Percentiles rank a stretch among this genome's conserved stretches.
Conservation (phyloP, 1,139 yeast species). For the Pneumocystis canis region DNA sequence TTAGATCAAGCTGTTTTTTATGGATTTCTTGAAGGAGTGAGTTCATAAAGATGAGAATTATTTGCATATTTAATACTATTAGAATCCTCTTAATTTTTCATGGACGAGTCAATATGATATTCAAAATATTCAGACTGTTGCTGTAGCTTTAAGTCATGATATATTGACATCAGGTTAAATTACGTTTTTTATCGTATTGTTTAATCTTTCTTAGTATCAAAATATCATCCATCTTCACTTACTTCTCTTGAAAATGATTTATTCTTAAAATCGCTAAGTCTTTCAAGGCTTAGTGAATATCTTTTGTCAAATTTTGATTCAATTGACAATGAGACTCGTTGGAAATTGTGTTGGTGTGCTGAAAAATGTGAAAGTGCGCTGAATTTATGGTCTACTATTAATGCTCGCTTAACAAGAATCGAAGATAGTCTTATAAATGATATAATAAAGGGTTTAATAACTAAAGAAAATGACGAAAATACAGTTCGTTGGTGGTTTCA, state of each 20-base stretch:
- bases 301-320: slow-evolving; percentile 34
- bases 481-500: slow-evolving; percentile 13
- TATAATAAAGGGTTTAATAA: slow-evolving; percentile 6
- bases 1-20: slow-evolving; percentile 71
- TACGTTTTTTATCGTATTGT: not conserved
- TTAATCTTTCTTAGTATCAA: not conserved
- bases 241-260: slow-evolving; percentile 29
- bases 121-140: slow-evolving; percentile 5
- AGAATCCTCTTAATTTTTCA: slow-evolving; percentile 42
- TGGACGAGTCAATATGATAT: not conserved
- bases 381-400: slow-evolving; percentile 34
- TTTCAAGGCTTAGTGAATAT: slow-evolving; percentile 35
- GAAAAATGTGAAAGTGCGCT: slow-evolving; percentile 47
- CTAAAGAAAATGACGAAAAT: slow-evolving; percentile 6
- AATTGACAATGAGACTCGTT: slow-evolving; percentile 25
- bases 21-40: slow-evolving; percentile 21
- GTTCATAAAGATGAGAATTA: not conserved
- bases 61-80: not conserved
- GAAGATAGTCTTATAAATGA: slow-evolving; percentile 8
- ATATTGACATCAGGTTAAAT: not conserved
- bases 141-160: slow-evolving; percentile 3
- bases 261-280: slow-evolving; percentile 28
- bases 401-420: slow-evolving; percentile 12
- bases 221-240: not conserved
- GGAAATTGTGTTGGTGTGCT: slow-evolving; percentile 32